phyloP scores from a whole-genome alignment of 169 alveolate species.

The Cryptosporidium xiaoi region DNA sequence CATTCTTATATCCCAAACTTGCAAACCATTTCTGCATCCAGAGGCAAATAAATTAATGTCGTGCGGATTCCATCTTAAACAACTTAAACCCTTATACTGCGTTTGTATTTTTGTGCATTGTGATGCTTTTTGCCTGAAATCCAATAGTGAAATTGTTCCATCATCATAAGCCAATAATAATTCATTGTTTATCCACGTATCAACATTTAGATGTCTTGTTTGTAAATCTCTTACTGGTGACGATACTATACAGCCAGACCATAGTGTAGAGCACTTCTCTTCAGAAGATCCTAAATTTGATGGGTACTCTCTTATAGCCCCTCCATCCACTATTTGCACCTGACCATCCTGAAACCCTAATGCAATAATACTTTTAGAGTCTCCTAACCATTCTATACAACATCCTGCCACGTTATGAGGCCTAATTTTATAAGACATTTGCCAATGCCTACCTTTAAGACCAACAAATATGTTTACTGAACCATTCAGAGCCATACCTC shows the following conservation, averaged over 20 bases:
- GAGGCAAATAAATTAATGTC: constrained; percentile 52
- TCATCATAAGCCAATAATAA: constrained; percentile 47
- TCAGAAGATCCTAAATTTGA: constrained; percentile 35
- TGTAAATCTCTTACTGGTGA: constrained; percentile 69
- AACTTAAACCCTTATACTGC: constrained; percentile 36
- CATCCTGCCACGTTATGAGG: constrained; percentile 61
- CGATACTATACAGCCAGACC: constrained; percentile 26
- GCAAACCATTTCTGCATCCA: constrained; percentile 60
- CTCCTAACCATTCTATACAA: constrained; percentile 65
- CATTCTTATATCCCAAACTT: constrained; percentile 62
- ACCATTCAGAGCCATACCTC: constrained; percentile 48
- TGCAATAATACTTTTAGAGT: constrained; percentile 49
- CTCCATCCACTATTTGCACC: constrained; percentile 33
- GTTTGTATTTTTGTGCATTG: constrained; percentile 38
- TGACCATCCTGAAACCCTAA: constrained; percentile 66
- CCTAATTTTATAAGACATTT: constrained; percentile 39
- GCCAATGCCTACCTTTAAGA: constrained; percentile 61
- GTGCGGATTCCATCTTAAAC: constrained; percentile 66
- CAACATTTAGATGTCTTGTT: constrained; percentile 34
- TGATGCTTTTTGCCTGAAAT: constrained; percentile 46
- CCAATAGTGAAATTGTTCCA: constrained; percentile 62
- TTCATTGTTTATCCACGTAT: constrained; percentile 44
- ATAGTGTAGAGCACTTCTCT: constrained; percentile 29
- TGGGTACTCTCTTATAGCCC: constrained; percentile 10
- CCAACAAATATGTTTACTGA: constrained; percentile 44